Percentiles rank a stretch among this genome's conserved stretches.
phyloP scores from a whole-genome alignment of 345 rosid genomes.

The Durio zibethinus region DNA sequence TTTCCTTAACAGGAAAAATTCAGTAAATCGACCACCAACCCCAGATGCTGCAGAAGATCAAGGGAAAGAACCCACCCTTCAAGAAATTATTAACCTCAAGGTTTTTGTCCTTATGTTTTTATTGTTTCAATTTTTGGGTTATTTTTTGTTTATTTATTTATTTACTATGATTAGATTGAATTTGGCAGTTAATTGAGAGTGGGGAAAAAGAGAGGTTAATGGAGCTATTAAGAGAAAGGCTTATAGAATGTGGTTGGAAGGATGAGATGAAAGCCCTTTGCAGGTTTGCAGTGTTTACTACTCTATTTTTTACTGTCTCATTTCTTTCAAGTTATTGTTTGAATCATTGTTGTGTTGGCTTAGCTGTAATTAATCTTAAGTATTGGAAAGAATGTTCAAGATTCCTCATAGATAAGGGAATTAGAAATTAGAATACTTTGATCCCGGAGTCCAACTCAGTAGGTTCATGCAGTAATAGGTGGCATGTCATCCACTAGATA shows the following conservation, averaged over 20 bases:
- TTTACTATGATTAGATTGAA: neutral
- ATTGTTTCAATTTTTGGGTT: neutral
- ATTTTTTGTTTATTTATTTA: neutral
- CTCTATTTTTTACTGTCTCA: neutral
- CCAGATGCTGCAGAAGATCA: conserved; percentile 46
- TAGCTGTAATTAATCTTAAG: neutral
- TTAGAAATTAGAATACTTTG: too few relatives aligned
- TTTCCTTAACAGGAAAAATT: conserved; percentile 42
- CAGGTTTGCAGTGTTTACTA: conserved; percentile 41
- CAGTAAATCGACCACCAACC: conserved; percentile 63
- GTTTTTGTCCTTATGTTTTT: conserved; percentile 20
- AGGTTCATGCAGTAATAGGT: too few relatives aligned
- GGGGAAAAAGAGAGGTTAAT: conserved; percentile 66
- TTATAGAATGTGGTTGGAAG: conserved; percentile 79
- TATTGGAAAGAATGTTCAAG: neutral
- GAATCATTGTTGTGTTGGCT: neutral
- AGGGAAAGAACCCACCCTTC: conserved; percentile 50
- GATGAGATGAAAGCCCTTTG: conserved; percentile 78
- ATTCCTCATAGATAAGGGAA: neutral
- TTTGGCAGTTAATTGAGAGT: conserved; percentile 55
- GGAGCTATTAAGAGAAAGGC: conserved; percentile 74
- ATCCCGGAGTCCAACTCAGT: too few relatives aligned
- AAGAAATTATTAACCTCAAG: conserved; percentile 63
- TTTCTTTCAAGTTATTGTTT: neutral
- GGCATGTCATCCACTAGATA: too few relatives aligned